Evolutionary conservation across 2,329 filamentous ascomycete genomes (phyloP), one percentile per base, ranked within the genome.

Genomic region (Monilinia laxa): DNA sequence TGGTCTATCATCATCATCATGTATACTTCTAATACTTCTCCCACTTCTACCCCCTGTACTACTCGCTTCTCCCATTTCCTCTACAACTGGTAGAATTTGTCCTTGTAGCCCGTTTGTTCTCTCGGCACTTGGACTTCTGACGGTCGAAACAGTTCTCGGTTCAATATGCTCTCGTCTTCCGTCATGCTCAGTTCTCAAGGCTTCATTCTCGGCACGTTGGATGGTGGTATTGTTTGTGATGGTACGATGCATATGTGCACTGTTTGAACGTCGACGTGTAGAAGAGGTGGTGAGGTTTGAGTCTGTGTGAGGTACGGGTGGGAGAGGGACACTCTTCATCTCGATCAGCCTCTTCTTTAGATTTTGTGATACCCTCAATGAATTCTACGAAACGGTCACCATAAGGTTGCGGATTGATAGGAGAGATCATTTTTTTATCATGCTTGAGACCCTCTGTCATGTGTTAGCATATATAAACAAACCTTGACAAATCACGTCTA

Each of bases 381-480:
- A 99, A 99, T 71, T 91, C 90, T 76, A 96, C 85, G 77, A 99
- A 99, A 6, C 95, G 89, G 67, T 98, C 92, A 38, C 95, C 95
- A 74, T 99, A 99, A 67, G 92, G 85, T 69, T 93, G 87, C 0
- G 95, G 94, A 0, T 93, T 91, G 31, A 98, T 89, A 2, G 95
- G 93, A 0, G 94, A 98, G 69, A 99, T 98, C 76, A 97, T 89
- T 45, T 86, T 87, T 73, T 92, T 89, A 73, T 95, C 91, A 73
- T 88, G 86, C 2, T 90, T 92, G 68, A 98, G 81, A 49, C 95
- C 94, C 81, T 99, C 75, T 76, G 55, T 70, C 52, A 42, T n/a
- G 4, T 31, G 51, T 76, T 71, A 75, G 73, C 56, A 65, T 53
- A 31, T 9, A 5, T 28, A 16, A 14, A 10, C n/a, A 16, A 14